Evolutionary conservation across 768 basidiomycete species (phyloP).

Genomic region (Mycena pura): DNA sequence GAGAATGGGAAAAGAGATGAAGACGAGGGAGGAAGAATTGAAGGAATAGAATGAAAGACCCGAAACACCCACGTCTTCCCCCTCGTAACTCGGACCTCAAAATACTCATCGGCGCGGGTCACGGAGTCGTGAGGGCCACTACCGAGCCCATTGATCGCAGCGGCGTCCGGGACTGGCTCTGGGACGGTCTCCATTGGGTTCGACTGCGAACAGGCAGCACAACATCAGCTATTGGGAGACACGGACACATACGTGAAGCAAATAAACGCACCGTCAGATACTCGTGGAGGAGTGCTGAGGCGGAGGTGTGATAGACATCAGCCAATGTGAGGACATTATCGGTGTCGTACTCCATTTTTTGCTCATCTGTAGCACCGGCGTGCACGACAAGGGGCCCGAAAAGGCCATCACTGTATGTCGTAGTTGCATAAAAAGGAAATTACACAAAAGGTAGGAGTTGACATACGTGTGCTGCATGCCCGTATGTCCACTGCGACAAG

Average conservation of each 20-base stretch:
- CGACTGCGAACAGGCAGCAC: not conserved
- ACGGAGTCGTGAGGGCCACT: not conserved
- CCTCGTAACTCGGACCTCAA: not conserved
- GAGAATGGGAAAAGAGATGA: not conserved
- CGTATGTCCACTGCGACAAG: slow-evolving; percentile 5
- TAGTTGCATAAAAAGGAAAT: slow-evolving; percentile 7
- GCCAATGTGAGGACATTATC: slow-evolving; percentile 46
- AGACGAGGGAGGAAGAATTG: not conserved
- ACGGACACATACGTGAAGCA: not conserved
- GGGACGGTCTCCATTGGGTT: slow-evolving; percentile 29
- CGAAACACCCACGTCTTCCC: not conserved
- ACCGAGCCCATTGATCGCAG: slow-evolving; percentile 29
- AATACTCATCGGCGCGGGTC: not conserved
- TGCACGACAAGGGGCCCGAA: slow-evolving; percentile 56
- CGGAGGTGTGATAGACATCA: slow-evolving; percentile 32
- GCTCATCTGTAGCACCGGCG: slow-evolving; percentile 38
- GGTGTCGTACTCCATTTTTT: slow-evolving; percentile 39
- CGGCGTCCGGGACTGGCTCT: slow-evolving; percentile 46
- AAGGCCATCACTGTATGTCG: slow-evolving; percentile 59
- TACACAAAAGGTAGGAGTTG: not conserved
- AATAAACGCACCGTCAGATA: slow-evolving; percentile 17
- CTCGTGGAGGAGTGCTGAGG: not conserved
- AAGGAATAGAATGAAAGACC: not conserved
- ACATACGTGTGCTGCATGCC: slow-evolving; percentile 25
- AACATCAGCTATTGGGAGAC: not conserved